Percentiles rank a stretch among this genome's conserved stretches.
phyloP scores from a whole-genome alignment of 768 basidiomycete genomes.

The Mycena leptocephala region DNA sequence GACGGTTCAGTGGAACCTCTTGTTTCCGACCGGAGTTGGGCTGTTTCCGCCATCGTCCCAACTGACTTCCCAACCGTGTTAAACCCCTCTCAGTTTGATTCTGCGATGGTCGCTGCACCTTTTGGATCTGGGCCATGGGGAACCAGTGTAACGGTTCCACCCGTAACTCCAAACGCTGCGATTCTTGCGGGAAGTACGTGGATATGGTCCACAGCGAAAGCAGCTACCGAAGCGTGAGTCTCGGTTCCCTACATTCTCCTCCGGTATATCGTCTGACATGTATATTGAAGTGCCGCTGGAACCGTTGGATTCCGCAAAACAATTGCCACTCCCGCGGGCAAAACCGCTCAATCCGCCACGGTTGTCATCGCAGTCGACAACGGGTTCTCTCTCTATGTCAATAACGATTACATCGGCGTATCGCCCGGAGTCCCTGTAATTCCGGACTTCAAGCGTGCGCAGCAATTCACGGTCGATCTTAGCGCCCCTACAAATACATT shows the following conservation, averaged over 20 bases:
- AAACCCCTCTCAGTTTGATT: neutral
- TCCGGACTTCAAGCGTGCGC: neutral
- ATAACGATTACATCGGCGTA: slow-evolving; percentile 10
- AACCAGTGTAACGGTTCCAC: neutral
- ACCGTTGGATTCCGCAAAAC: slow-evolving; percentile 31
- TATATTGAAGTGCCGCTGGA: neutral
- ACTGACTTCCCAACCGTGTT: slow-evolving; percentile 7
- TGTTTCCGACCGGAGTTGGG: slow-evolving; percentile 25
- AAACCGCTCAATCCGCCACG: slow-evolving; percentile 9
- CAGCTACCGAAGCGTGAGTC: slow-evolving; percentile 5
- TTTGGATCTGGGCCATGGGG: slow-evolving; percentile 29
- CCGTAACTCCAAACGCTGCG: neutral
- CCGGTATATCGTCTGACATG: too few relatives aligned
- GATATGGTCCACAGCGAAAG: slow-evolving; percentile 26
- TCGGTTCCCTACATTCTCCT: too few relatives aligned
- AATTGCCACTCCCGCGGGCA: slow-evolving; percentile 19
- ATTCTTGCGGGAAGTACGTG: slow-evolving; percentile 6
- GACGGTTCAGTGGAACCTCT: slow-evolving; percentile 18
- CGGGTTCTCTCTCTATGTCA: slow-evolving; percentile 20
- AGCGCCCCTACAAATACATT: slow-evolving; percentile 5
- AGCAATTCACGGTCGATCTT: slow-evolving; percentile 17
- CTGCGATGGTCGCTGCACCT: neutral
- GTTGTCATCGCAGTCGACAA: slow-evolving; percentile 25
- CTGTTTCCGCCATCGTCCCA: slow-evolving; percentile 7
- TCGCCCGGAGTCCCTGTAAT: neutral